A percentile compares a stretch with the other conserved stretches of the same genome.
phyloP scores from a whole-genome alignment of 2,329 filamentous ascomycete species.

The Knufia fluminis region DNA sequence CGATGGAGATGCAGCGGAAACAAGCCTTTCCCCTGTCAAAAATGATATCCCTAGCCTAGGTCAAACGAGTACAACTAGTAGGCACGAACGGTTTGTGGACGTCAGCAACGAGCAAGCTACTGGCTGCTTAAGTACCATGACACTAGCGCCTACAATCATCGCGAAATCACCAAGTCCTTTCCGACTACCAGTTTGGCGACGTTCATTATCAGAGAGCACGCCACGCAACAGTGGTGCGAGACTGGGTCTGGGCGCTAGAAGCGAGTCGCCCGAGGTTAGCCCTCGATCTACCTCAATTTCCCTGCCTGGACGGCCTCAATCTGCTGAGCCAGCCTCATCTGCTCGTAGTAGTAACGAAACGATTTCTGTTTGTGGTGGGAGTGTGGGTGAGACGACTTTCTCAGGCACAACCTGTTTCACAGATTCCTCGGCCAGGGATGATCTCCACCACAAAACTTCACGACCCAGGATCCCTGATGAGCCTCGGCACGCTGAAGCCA shows the following conservation, averaged over 20 bases:
- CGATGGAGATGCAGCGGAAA: constrained; percentile 21
- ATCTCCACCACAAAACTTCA: not conserved
- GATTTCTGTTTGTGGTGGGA: constrained; percentile 2
- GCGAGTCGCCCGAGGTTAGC: not conserved
- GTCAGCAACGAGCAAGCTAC: not conserved
- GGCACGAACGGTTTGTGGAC: not conserved
- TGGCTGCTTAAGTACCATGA: not conserved
- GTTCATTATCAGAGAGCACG: constrained; percentile 17
- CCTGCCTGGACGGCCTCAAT: not conserved
- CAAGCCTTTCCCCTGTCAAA: constrained; percentile 18
- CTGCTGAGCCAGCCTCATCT: not conserved
- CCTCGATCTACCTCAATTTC: not conserved
- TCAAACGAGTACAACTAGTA: constrained; percentile 17
- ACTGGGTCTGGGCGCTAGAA: not conserved
- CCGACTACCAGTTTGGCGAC: constrained; percentile 11
- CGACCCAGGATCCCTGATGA: too few species aligned
- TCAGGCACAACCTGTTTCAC: constrained; percentile 4
- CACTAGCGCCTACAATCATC: not conserved
- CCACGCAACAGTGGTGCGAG: constrained; percentile 16
- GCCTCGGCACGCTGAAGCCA: not conserved
- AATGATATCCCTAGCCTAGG: constrained; percentile 17
- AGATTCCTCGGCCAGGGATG: not conserved
- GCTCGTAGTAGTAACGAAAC: constrained; percentile 3
- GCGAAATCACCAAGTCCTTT: constrained; percentile 1
- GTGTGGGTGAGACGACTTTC: constrained; percentile 4